phyloP scores from a whole-genome alignment of 148 eudicot species.

The Chenopodium album region DNA sequence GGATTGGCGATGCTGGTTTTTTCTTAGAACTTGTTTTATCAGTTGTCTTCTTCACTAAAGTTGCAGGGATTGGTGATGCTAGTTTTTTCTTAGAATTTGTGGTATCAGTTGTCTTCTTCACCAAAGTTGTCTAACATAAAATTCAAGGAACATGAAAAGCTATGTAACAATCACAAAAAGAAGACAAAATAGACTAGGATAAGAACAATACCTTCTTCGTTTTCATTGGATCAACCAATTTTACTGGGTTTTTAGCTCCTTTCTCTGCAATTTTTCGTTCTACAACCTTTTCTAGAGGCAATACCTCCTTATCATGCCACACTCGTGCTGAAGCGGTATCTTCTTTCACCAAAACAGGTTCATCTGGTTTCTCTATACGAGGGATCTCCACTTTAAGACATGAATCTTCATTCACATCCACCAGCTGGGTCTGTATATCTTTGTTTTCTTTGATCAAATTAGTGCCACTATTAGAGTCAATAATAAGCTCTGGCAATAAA shows the following conservation, averaged over 20 bases:
- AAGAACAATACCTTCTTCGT: constrained; percentile 48
- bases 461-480: constrained; percentile 27
- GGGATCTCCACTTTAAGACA: constrained; percentile 11
- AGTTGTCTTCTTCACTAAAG: constrained; percentile 31
- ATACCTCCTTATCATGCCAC: constrained; percentile 32
- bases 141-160: constrained; percentile 17
- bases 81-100: constrained; percentile 46
- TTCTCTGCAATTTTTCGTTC: constrained; percentile 15
- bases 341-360: constrained; percentile 36
- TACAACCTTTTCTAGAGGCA: constrained; percentile 33
- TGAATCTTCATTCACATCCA: constrained; percentile 33
- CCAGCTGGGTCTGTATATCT: constrained; percentile 22
- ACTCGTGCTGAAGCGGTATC: constrained; percentile 29
- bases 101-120: constrained; percentile 35
- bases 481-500: constrained; percentile 10
- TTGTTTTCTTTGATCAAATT: constrained; percentile 25
- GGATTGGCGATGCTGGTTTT: constrained; percentile 41
- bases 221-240: constrained; percentile 30
- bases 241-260: constrained; percentile 29
- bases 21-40: constrained; percentile 39
- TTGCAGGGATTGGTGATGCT: constrained; percentile 34
- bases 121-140: constrained; percentile 39
- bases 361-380: constrained; percentile 30
- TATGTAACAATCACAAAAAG: constrained; percentile 2
- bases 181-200: not conserved